Percentiles rank a stretch among this genome's conserved stretches.
Evolutionary conservation across 768 basidiomycete genomes (phyloP).

Genomic region (Agrocybe pediades): DNA sequence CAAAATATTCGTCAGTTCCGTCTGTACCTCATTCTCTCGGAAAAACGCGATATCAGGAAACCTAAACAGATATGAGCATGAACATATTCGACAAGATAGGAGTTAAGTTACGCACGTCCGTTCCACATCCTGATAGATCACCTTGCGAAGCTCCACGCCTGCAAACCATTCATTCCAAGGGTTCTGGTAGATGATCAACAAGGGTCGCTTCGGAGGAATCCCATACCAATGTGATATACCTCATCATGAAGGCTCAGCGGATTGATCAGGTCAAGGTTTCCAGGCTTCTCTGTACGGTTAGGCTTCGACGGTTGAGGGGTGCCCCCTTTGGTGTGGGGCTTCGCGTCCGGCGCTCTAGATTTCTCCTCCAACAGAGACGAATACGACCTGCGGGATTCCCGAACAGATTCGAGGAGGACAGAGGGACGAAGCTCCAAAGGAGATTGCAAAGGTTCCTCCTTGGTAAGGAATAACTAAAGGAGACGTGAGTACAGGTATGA

Average conservation of each 20-base stretch:
- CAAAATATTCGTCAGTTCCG: slow-evolving; percentile 81
- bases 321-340: slow-evolving; percentile 24
- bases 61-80: slow-evolving; percentile 38
- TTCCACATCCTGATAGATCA: slow-evolving; percentile 92
- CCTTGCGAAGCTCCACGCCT: slow-evolving; percentile 85
- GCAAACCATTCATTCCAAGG: slow-evolving; percentile 97
- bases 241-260: slow-evolving; percentile 80
- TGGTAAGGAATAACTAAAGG: slow-evolving; percentile 67
- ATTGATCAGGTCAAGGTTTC: slow-evolving; percentile 72
- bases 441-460: slow-evolving; percentile 63
- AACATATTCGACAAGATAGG: slow-evolving; percentile 2
- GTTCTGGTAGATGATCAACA: slow-evolving; percentile 51
- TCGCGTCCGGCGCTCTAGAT: slow-evolving; percentile 85
- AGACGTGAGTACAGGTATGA: slow-evolving; percentile 13
- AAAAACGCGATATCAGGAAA: slow-evolving; percentile 98
- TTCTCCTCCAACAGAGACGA: slow-evolving; percentile 60
- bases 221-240: slow-evolving; percentile 34
- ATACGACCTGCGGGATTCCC: slow-evolving; percentile 57
- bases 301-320: slow-evolving; percentile 27
- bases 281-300: slow-evolving; percentile 28
- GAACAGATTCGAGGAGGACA: slow-evolving; percentile 43
- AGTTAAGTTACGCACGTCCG: slow-evolving; percentile 68
- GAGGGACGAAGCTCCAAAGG: slow-evolving; percentile 39
- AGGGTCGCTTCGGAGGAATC: background rate
- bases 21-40: slow-evolving; percentile 71